Evolutionary conservation across 768 basidiomycete species (phyloP).

Genomic region (Tulasnella sp.): DNA sequence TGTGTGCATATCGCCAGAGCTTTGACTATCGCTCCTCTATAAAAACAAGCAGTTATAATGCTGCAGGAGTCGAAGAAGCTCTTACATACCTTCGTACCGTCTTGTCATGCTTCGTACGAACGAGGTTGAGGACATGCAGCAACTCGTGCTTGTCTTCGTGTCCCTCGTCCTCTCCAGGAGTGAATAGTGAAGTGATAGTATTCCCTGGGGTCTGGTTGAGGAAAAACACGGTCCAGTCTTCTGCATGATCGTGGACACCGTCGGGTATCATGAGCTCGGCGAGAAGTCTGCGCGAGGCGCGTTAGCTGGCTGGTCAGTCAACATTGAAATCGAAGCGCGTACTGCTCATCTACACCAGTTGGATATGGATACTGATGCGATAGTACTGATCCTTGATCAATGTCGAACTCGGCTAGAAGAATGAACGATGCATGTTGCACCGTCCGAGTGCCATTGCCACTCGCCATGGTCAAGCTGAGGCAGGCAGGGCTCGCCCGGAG

Average conservation of each 20-base stretch:
- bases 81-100: conserved; percentile 62
- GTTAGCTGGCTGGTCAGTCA: conserved; percentile 27
- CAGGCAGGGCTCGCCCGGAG: neutral
- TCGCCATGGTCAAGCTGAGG: neutral
- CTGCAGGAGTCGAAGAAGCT: neutral
- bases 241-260: conserved; percentile 88
- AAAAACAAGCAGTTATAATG: neutral
- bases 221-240: conserved; percentile 99
- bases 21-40: conserved; percentile 88
- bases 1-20: conserved; percentile 91
- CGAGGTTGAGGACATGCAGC: conserved; percentile 85
- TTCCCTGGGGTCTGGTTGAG: conserved; percentile 91
- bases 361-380: conserved; percentile 96
- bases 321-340: conserved; percentile 35
- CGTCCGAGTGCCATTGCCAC: conserved; percentile 22
- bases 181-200: conserved; percentile 76
- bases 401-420: conserved; percentile 97
- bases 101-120: conserved; percentile 88
- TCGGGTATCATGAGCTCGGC: conserved; percentile 99
- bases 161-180: conserved; percentile 41
- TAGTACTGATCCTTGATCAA: conserved; percentile 87
- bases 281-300: conserved; percentile 57
- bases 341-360: conserved; percentile 93
- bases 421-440: conserved; percentile 65
- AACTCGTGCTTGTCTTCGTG: conserved; percentile 47